Percentiles rank a stretch among this genome's conserved stretches.
Evolutionary conservation across 768 basidiomycete species (phyloP).

Genomic region (Podaxis rugospora): DNA sequence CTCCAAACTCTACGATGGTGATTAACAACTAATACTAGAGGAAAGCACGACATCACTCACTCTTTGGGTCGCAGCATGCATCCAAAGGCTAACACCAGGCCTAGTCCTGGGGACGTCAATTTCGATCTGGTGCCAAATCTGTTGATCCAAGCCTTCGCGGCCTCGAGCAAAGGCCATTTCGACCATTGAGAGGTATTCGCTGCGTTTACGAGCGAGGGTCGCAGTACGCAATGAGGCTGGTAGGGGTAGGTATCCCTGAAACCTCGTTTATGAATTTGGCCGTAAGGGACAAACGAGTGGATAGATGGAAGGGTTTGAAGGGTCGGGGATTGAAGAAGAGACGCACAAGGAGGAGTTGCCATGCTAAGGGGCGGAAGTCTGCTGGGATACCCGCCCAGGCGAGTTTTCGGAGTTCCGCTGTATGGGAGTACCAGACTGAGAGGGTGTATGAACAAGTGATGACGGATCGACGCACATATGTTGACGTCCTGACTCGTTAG

Average conservation of each 20-base stretch:
- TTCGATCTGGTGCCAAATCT: conserved; percentile 99
- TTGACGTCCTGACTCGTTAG: conserved; percentile 74
- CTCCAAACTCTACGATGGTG: conserved; percentile 69
- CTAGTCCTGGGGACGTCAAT: conserved; percentile 96
- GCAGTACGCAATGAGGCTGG: conserved; percentile 68
- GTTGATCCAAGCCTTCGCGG: conserved; percentile 82
- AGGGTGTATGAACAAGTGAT: background rate
- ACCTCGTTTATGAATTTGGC: conserved; percentile 7
- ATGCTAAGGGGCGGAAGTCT: conserved; percentile 85
- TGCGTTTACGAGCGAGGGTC: conserved; percentile 84
- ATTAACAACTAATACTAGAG: conserved; percentile 13
- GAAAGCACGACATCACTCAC: conserved; percentile 36
- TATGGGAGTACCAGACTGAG: conserved; percentile 21
- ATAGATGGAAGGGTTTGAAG: background rate
- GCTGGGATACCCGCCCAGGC: conserved; percentile 93
- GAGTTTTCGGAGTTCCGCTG: conserved; percentile 79
- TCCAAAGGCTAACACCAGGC: conserved; percentile 90
- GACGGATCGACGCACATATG: conserved; percentile 52
- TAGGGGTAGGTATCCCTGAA: conserved; percentile 88
- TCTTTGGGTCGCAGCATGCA: conserved; percentile 84
- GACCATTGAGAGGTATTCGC: conserved; percentile 88
- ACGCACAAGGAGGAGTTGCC: conserved; percentile 90
- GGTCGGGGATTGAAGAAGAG: background rate
- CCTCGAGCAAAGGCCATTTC: conserved; percentile 87
- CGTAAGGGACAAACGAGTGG: background rate